Conservation (phyloP, 768 basidiomycete genomes). For the Collybia nuda region DNA sequence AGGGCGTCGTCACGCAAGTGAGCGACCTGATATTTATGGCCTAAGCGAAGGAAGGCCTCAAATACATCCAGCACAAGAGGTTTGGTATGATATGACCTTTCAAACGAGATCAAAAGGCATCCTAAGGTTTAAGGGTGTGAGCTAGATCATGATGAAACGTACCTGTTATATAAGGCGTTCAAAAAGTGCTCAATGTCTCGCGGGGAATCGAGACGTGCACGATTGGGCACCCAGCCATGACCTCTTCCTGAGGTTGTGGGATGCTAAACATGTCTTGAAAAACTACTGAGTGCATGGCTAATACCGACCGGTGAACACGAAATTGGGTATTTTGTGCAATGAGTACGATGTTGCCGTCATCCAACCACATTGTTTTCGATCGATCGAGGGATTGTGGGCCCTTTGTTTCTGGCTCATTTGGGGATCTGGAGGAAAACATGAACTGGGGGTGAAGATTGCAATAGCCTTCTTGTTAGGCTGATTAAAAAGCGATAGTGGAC, state of each 20-base stretch:
- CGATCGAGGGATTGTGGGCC: not conserved
- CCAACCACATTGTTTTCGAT: constrained; percentile 11
- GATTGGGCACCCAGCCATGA: not conserved
- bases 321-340: constrained; percentile 12
- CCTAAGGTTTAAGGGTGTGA: no score
- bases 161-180: not conserved
- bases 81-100: not conserved
- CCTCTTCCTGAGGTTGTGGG: not conserved
- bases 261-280: not conserved
- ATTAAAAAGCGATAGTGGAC: no score
- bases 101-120: not conserved
- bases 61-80: not conserved
- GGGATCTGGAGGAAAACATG: no score
- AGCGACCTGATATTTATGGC: not conserved
- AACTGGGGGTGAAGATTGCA: no score
- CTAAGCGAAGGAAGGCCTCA: not conserved
- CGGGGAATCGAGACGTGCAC: not conserved
- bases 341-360: constrained; percentile 16
- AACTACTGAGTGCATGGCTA: constrained; percentile 5
- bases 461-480: no score
- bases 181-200: not conserved
- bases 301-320: constrained; percentile 12
- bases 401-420: no score
- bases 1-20: not conserved
- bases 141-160: not conserved